Base-by-base conservation (phyloP, 768 basidiomycete genomes). In the Amanita polypyramis region DNA sequence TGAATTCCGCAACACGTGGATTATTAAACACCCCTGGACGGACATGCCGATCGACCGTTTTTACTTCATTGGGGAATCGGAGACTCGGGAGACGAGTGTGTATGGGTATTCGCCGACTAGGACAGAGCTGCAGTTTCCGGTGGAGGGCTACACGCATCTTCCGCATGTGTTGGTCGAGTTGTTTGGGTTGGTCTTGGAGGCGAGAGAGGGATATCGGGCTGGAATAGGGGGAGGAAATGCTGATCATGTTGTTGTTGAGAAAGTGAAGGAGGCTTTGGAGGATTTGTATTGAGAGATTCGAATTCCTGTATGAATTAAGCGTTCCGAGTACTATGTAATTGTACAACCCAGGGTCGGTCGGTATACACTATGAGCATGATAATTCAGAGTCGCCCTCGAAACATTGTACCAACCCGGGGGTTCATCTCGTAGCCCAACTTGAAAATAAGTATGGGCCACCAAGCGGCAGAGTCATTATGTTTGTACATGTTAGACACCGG, bases 1-100 rank as follows among this genome's bases (percentile, higher is more conserved):
- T 0, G 47, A 14, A 8, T 67, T 64, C 51, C 56, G 64, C 30
- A 68, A 68, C 47, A 63, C 60, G 8, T 69, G 69, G 66, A 51
- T 61, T 11, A 49, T 70, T 35, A 56, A 57, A 30, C 64, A 59
- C 1, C 51, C 51, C 2, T 55, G 34, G 12, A 68, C 68, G 11
- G 55, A 60, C n/a, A 59, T 59, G 46, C 63, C 66, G 12, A 65
- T 66, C 15, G 64, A 68, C 19, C 55, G 68, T 9, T 45, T 70
- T 20, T 55, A 69, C 34, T 23, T 27, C 6, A 35, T 52, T 5
- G 34, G 40, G 6, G 43, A 20, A 1, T 47, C 44, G 2, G 55
- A 58, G 43, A 55, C 54, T 32, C 50, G 53, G 36, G 60, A 68
- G 53, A 60, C 62, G 10, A 61, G 66, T 23, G 62, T 70, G 10